Percentiles rank a stretch among this genome's conserved stretches.
Evolutionary conservation across 1,284 basidiomycete species (phyloP).

Genomic region (Microbotryum lychnidis-dioicae): DNA sequence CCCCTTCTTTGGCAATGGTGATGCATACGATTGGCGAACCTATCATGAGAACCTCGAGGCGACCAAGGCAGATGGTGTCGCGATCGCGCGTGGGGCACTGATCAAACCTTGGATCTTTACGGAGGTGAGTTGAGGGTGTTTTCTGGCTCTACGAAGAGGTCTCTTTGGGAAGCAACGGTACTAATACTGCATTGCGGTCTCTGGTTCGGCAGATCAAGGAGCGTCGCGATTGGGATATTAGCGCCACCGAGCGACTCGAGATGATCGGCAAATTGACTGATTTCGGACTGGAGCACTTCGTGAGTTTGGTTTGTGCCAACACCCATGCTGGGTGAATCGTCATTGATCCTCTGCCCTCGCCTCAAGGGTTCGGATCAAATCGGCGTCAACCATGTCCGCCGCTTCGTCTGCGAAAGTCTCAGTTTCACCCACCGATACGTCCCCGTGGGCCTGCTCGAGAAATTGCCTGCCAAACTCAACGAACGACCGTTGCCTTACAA

Average conservation of each 20-base stretch:
- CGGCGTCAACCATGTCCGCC: slow-evolving; percentile 83
- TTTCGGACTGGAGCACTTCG: slow-evolving; percentile 37
- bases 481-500: slow-evolving; percentile 55
- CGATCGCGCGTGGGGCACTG: slow-evolving; percentile 88
- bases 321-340: too few species aligned
- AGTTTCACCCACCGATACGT: slow-evolving; percentile 93
- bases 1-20: slow-evolving; percentile 92
- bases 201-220: slow-evolving; percentile 57
- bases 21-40: slow-evolving; percentile 78
- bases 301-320: not conserved
- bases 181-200: too few species aligned
- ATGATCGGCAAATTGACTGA: slow-evolving; percentile 67
- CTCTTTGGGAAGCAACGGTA: too few species aligned
- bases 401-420: slow-evolving; percentile 89
- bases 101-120: slow-evolving; percentile 98
- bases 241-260: slow-evolving; percentile 78
- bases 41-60: slow-evolving; percentile 71
- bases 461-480: slow-evolving; percentile 71
- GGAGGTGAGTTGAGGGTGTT: slow-evolving; percentile 44
- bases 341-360: too few species aligned
- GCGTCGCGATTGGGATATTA: slow-evolving; percentile 83
- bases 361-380: slow-evolving; percentile 65
- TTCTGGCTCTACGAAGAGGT: too few species aligned
- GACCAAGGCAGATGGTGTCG: slow-evolving; percentile 82
- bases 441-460: slow-evolving; percentile 86